Base-by-base conservation (phyloP, 305 asterid species). In the Fraxinus sp. region DNA sequence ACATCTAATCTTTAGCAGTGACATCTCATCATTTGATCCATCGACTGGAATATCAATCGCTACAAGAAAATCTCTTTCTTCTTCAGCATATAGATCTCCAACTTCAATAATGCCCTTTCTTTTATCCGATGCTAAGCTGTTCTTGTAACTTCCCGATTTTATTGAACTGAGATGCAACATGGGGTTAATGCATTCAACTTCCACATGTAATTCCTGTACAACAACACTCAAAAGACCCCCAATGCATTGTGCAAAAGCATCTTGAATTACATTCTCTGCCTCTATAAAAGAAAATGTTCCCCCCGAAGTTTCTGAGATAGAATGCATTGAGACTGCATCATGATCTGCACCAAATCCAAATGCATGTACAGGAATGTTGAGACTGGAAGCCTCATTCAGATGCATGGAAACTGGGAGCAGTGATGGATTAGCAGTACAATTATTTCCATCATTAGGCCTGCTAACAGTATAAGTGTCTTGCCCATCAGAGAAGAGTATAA, bases 221-320 rank as follows among this genome's bases (percentile, higher is more conserved):
- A 94, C 97, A 16, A 94, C 95, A 62, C 97, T 94, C 80, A 94
- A 77, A 57, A 94, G 92, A 13, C 99, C 98, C 0, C 99, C 98
- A 18, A 96, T 94, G 89, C 99, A 96, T 86, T 96, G 99, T 1
- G 99, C 99, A 78, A 96, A 96, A 13, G 99, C 98, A 16, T 96
- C 99, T 86, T 96, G 99, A 79, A 96, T 92, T 83, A 92, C 95
- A 5, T 41, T 81, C 82, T 96, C 98, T 0, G 92, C 86, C 88
- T 96, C 99, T n/a, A 96, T 93, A 57, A 96, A 96, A 5, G 99
- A 96, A 86, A 96, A 96, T 0, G 98, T 94, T 24, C 99, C 99
- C 7, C 99, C 98, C 0, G 99, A 94, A 68, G 80, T 75, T 82
- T 96, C 97, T 0, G 99, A 88, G 74, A 96, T 90, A 0, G 84